Percentiles rank a stretch among this genome's conserved stretches.
phyloP scores from a whole-genome alignment of 2,329 filamentous ascomycete genomes.

The Coleophoma cylindrospora region DNA sequence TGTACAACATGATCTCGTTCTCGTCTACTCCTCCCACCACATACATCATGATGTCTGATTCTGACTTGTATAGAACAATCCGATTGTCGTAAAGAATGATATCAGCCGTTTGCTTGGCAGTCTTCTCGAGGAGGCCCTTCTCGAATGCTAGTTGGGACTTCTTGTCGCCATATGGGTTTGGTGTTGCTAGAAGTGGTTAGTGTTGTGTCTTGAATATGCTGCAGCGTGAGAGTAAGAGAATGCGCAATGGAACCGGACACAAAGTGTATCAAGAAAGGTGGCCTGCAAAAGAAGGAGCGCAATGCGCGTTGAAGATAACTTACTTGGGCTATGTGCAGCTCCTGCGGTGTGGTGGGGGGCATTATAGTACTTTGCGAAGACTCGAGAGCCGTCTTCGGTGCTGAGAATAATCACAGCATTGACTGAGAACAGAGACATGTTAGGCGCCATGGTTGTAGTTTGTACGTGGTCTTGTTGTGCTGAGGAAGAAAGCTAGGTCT shows the following conservation, averaged over 20 bases:
- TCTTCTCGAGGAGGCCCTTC: conserved; percentile 93
- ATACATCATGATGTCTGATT: conserved; percentile 95
- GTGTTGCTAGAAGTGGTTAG: conserved; percentile 54
- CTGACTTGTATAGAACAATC: conserved; percentile 95
- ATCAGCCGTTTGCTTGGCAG: conserved; percentile 89
- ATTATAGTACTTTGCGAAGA: conserved; percentile 92
- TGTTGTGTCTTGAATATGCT: conserved; percentile 24
- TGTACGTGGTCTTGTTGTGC: conserved; percentile 3
- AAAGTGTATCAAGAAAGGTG: conserved; percentile 14
- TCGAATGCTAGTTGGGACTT: conserved; percentile 97
- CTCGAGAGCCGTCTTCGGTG: conserved; percentile 82
- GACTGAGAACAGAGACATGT: conserved; percentile 71
- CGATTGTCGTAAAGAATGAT: conserved; percentile 97
- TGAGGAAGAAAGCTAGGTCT: not conserved
- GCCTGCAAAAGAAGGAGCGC: too few relatives aligned
- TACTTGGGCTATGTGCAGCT: conserved; percentile 3
- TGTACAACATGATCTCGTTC: conserved; percentile 96
- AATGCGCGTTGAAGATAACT: not conserved
- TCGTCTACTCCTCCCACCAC: conserved; percentile 88
- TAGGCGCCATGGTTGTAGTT: conserved; percentile 56
- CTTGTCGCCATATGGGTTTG: conserved; percentile 66
- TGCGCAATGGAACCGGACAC: not conserved
- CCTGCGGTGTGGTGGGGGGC: conserved; percentile 53
- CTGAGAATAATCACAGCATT: conserved; percentile 75
- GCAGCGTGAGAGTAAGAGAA: not conserved